Evolutionary conservation across 345 rosid genomes (phyloP), one percentile per base, ranked within the genome.

Genomic region (Abelmoschus esculentus): DNA sequence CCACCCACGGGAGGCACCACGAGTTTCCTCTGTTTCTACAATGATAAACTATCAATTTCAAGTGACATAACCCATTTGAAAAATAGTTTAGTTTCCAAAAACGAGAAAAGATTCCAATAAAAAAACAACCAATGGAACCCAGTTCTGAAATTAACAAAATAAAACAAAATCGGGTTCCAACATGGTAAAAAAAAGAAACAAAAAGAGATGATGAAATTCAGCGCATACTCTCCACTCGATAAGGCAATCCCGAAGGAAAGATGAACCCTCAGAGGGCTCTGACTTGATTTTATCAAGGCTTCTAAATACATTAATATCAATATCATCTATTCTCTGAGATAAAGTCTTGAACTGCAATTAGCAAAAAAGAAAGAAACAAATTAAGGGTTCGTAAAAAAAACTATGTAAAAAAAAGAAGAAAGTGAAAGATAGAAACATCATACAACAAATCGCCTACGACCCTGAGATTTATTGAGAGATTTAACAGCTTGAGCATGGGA

Each of bases 161-260:
- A 52, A 67, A 52, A 17, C 3, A 34, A 32, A 44, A 8, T 31
- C 10, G 50, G 7, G 34, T 65, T 65, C 19, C 13, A 38, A 38
- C 31, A 40, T 7, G 63, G 50, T 7, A 1, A 69, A 34, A 7
- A 40, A 18, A 18, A 28, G 53, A 61, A 29, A 7, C 12, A 8
- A 29, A 22, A 22, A 22, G 26, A 22, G 19, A 22, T 15, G 58
- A 78, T 22, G 7, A 63, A 15, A 69, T 36, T 29, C 1, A 68
- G 66, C 10, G 17, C 88, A 44, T 87, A 90, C 98, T 90, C 93
- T 90, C 90, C 92, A 93, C 79, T 93, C 97, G 3, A 84, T 18
- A 29, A 93, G 97, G 68, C 92, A 86, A 47, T 91, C 98, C 67
- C 82, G 78, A 72, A 91, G 81, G 79, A 91, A 89, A 4, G 95